A percentile compares a stretch with the other conserved stretches of the same genome.
Evolutionary conservation across 2,329 filamentous ascomycete genomes (phyloP).

Genomic region (Podosphaera xanthii): DNA sequence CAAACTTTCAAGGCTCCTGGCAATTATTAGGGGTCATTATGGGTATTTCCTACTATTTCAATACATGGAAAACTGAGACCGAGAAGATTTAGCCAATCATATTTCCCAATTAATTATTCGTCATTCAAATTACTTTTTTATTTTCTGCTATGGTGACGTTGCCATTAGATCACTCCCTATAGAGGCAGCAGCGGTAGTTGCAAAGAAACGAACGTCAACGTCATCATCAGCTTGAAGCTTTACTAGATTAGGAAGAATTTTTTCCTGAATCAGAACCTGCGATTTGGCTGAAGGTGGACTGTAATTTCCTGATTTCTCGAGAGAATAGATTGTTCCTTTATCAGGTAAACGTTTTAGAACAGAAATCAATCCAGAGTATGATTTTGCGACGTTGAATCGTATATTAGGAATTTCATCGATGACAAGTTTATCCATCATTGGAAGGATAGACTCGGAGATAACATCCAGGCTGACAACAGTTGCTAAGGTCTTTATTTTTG

Average conservation of each 20-base stretch:
- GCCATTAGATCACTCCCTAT: constrained; percentile 28
- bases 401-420: constrained; percentile 95
- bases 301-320: constrained; percentile 54
- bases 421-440: constrained; percentile 87
- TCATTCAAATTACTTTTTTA: constrained; percentile 7
- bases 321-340: constrained; percentile 60
- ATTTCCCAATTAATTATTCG: not conserved
- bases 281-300: constrained; percentile 43
- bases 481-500: constrained; percentile 52
- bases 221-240: constrained; percentile 95
- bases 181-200: constrained; percentile 56
- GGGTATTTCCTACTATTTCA: not conserved
- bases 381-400: constrained; percentile 98
- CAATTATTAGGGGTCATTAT: not conserved
- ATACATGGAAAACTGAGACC: not conserved
- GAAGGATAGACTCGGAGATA: constrained; percentile 78
- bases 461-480: constrained; percentile 84
- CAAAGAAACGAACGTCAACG: constrained; percentile 95
- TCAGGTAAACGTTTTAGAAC: constrained; percentile 82
- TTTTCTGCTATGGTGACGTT: constrained; percentile 22
- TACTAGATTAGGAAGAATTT: constrained; percentile 72
- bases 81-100: not conserved
- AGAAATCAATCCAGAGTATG: constrained; percentile 71
- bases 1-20: not conserved
- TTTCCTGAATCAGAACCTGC: constrained; percentile 61